Evolutionary conservation across 495 filamentous ascomycete species (phyloP).

Genomic region (Penicillium nucicola): DNA sequence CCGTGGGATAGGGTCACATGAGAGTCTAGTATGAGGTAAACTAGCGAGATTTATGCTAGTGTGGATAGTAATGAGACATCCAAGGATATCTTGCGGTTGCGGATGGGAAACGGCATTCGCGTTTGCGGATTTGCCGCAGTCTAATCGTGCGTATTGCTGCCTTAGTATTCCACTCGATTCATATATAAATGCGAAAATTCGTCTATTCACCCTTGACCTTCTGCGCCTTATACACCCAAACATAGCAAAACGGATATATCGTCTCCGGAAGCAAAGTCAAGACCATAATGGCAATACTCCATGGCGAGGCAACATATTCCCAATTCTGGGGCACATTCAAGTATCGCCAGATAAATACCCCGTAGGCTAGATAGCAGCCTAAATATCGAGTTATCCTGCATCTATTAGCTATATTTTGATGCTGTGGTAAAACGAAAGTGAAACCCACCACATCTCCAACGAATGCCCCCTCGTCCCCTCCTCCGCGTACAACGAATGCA

Average conservation of each 20-base stretch:
- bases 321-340: conserved; percentile 18
- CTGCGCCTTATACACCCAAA: conserved; percentile 5
- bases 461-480: conserved; percentile 12
- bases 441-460: conserved; percentile 17
- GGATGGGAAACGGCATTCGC: too few species aligned
- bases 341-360: conserved; percentile 20
- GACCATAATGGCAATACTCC: conserved; percentile 14
- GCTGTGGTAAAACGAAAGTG: not conserved
- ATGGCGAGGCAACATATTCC: conserved; percentile 15
- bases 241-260: conserved; percentile 16
- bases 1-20: too few species aligned
- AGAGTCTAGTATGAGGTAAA: too few species aligned
- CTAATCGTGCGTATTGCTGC: too few species aligned
- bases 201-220: conserved; percentile 7
- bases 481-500: conserved; percentile 6
- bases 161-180: too few species aligned
- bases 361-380: conserved; percentile 18
- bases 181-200: too few species aligned
- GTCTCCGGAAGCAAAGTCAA: conserved; percentile 17
- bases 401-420: not conserved
- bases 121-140: too few species aligned
- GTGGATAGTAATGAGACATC: not conserved
- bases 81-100: not conserved
- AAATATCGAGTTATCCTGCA: conserved; percentile 14
- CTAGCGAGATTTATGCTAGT: too few species aligned